Base-by-base conservation (phyloP, 495 filamentous ascomycete genomes). In the Penicillium silybi region DNA sequence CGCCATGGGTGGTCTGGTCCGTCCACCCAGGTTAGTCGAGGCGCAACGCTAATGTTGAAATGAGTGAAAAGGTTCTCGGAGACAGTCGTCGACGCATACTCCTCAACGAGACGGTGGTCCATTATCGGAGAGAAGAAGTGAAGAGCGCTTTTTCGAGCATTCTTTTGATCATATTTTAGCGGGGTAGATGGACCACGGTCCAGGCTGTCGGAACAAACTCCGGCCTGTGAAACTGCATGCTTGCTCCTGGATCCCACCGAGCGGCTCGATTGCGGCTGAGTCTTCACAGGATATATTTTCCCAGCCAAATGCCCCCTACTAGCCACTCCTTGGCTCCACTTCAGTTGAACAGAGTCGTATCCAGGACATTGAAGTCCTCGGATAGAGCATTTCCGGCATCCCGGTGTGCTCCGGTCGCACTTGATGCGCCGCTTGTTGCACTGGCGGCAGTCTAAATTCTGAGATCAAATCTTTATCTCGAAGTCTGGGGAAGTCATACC, bases 401-500 rank as follows among this genome's bases (percentile, higher is more conserved):
- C 29, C 20, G 46, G 46, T 11, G 18, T 38, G 4, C 7, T 48
- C 11, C 46, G 46, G 23, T 48, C 46, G 26, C 46, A 48, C 25
- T 48, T 48, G 11, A 48, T 48, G 32, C 46, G 46, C 11, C 46
- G 46, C 20, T 48, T 48, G 2, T 23, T 48, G 34, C 46, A 48
- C n/a, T 35, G 34, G 16, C 46, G 46, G 46, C 46, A 48, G 25
- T 48, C 46, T 48, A 18, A 2, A 26, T 2, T 11, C 2, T 35
- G 3, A 35, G 32, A 11, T 11, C 15, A n/a, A 8, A 39, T 10
- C 29, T 48, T 19, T 39, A 35, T 20, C 15, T 23, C 6, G 3
- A 38, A 10, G 17, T 39, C 13, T 4, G 23, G 6, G 7, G 11
- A 2, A 3, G 6, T 3, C 18, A 16, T 39, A 48, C 46, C 46